Evolutionary conservation across 176 grass and related monocot species (phyloP), one percentile per base, ranked within the genome.

Genomic region (Paspalum vaginatum): DNA sequence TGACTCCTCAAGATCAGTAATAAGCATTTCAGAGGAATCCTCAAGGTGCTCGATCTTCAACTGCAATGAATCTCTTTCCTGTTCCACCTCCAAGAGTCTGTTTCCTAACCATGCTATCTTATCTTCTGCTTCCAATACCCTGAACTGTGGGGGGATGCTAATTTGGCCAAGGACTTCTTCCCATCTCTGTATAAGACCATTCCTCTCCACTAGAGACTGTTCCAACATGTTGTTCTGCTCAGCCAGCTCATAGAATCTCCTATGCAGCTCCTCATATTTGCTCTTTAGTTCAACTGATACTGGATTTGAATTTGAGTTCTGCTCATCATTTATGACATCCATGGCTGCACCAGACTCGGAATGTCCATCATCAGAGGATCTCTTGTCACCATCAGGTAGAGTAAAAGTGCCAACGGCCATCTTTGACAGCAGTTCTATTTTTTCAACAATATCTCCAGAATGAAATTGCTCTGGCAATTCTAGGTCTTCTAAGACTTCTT

Each of bases 201-300:
- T 98, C 79, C 96, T 95, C 70, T 95, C 92, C 64, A 89, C 67
- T 78, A 98, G 84, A 87, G 92, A 98, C 65, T 98, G 96, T 84
- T 98, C 96, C 66, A 98, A 86, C 86, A 98, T 98, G 82, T 86
- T 91, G 72, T 95, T 98, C 43, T 98, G 96, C 80, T 98, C 96
- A 53, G 92, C 96, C 77, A 98, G 78, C 84, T 89, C 90, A 68
- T 89, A 95, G 73, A 98, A 98, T 74, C 84, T 98, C 83, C 90
- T 89, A 55, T 95, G 81, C 58, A 98, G 63, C 43, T 84, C 81
- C 70, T 91, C 90, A 79, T 95, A 98, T 85, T 90, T 95, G 72
- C 61, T 82, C 56, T 89, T 89, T 47, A 89, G 61, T 82, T 98
- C 92, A 79, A 91, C 86, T 77, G 61, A 85, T 26, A 44, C 84